Evolutionary conservation across 768 basidiomycete genomes (phyloP).

Genomic region (Mycena indigotica): DNA sequence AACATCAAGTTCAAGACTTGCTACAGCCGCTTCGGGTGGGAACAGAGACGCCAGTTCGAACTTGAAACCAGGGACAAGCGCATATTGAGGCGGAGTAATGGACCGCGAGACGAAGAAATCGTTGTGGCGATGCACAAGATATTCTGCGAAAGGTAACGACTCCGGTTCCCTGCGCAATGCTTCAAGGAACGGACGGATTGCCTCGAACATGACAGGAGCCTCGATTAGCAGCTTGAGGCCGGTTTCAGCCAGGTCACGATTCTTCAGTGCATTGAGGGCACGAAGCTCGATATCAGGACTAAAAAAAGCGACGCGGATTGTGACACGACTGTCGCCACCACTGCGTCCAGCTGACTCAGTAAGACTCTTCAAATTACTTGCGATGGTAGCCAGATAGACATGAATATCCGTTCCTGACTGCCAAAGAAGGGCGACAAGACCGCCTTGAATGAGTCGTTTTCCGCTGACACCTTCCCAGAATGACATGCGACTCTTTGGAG

Average conservation of each 20-base stretch:
- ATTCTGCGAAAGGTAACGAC: conserved; percentile 56
- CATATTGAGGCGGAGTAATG: conserved; percentile 57
- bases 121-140: conserved; percentile 48
- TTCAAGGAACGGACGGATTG: conserved; percentile 68
- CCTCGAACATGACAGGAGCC: conserved; percentile 65
- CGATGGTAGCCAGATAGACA: conserved; percentile 59
- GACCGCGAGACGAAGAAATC: conserved; percentile 34
- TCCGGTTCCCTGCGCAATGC: conserved; percentile 60
- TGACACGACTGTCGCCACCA: conserved; percentile 33
- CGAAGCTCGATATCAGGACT: conserved; percentile 58
- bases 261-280: conserved; percentile 34
- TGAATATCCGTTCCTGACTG: conserved; percentile 31
- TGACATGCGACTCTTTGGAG: conserved; percentile 40
- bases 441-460: conserved; percentile 62
- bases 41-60: conserved; percentile 63
- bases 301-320: conserved; percentile 62
- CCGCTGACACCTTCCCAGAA: conserved; percentile 67
- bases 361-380: conserved; percentile 47
- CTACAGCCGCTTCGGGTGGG: conserved; percentile 37
- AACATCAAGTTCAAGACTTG: conserved; percentile 43
- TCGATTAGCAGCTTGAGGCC: conserved; percentile 53
- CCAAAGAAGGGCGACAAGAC: conserved; percentile 65
- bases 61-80: conserved; percentile 53
- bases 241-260: conserved; percentile 13
- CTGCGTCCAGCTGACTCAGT: conserved; percentile 42